Evolutionary conservation across 495 filamentous ascomycete genomes (phyloP).

Genomic region (Aspergillus affinis): DNA sequence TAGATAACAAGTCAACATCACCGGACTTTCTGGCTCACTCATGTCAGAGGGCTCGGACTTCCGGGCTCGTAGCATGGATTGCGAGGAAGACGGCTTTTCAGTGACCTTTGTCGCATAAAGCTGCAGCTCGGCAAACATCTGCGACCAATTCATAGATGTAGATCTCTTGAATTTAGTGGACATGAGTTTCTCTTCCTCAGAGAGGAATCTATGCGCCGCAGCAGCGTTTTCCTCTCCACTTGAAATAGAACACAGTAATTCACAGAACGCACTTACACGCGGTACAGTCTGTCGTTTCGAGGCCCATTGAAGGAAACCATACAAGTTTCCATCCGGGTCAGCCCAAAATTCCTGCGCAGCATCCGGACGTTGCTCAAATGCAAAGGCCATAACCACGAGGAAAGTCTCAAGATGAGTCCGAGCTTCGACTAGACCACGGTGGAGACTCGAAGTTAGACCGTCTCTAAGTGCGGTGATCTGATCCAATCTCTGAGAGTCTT

Average conservation of each 20-base stretch:
- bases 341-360: conserved; percentile 85
- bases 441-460: conserved; percentile 45
- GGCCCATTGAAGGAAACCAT: conserved; percentile 94
- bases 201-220: conserved; percentile 80
- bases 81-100: conserved; percentile 61
- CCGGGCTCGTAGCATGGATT: conserved; percentile 53
- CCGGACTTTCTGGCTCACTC: conserved; percentile 77
- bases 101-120: conserved; percentile 69
- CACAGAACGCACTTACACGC: conserved; percentile 90
- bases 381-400: conserved; percentile 84
- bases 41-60: conserved; percentile 68
- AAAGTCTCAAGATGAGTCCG: conserved; percentile 87
- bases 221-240: conserved; percentile 75
- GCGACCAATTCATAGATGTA: conserved; percentile 80
- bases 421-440: conserved; percentile 48
- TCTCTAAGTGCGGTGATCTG: conserved; percentile 55
- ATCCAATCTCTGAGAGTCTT: conserved; percentile 81
- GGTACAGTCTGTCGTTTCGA: conserved; percentile 90
- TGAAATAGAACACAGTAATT: conserved; percentile 86
- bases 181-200: conserved; percentile 76
- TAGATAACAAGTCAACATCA: conserved; percentile 93
- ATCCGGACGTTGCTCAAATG: conserved; percentile 80
- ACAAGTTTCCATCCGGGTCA: conserved; percentile 83
- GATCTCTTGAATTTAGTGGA: conserved; percentile 74
- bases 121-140: conserved; percentile 86